Evolutionary conservation across 257 asterid species (phyloP), one percentile per base, ranked within the genome.

Genomic region (Thymus quinquecostatus): DNA sequence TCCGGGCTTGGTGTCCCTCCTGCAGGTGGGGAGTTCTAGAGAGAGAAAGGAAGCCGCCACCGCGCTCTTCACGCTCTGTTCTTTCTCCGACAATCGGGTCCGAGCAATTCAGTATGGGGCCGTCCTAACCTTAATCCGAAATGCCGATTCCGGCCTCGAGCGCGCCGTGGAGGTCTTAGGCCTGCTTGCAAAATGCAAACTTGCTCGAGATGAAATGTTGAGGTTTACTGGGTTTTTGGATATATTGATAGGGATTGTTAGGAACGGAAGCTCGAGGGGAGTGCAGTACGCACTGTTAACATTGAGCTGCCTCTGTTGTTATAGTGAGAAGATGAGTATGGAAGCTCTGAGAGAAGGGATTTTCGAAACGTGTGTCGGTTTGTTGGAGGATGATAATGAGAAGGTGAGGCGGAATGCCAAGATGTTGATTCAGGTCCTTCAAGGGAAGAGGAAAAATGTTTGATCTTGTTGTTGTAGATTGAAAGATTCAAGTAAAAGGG

Each of bases 41-140:
- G 96, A 94, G 89, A 85, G 93, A 59, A 94, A 93, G 66, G 98
- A 93, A 68, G 92, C 96, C 1, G 96, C 98, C 14, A 93, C 94
- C 0, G 96, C 96, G 0, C 70, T 93, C 4, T 93, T 83, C 78
- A 83, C 96, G 5, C 84, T 93, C 1, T 91, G 91, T 43, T 88
- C 97, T 3, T 93, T 87, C 62, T 81, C 94, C 0, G 96, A 89
- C 50, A 93, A 93, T 71, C 85, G 95, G 64, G 72, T 84, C 43
- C 87, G 98, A 45, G 91, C 89, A 0, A 78, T 84, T 40, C 85
- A 82, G 45, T 78, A 62, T 11, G 67, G 81, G 11, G 96, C 91
- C 2, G 91, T 93, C n/a, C 84, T 87, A 0, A 83, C 85, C 12
- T 53, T 93, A 21, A 87, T 93, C 50, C 84, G 78, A 72, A 89